A percentile compares a stretch with the other conserved stretches of the same genome.
Conservation (phyloP, 2,329 filamentous ascomycete species). For the Lachnellula hyalina region DNA sequence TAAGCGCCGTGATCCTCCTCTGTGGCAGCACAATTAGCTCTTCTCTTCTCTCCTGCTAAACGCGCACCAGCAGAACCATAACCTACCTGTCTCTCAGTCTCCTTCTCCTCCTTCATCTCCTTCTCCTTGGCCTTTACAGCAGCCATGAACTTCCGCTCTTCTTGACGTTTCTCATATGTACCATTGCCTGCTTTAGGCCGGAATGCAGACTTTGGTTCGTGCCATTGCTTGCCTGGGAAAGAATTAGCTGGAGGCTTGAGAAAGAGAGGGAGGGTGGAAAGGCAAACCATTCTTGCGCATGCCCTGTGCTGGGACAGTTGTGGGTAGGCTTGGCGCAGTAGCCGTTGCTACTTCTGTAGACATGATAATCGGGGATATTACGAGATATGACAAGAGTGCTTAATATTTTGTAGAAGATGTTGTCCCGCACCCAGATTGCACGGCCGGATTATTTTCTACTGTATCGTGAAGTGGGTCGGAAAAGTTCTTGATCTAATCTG, state of each 20-base stretch:
- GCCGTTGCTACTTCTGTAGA: constrained; percentile 19
- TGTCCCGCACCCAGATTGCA: too few relatives aligned
- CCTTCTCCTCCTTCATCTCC: constrained; percentile 94
- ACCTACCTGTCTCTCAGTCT: constrained; percentile 74
- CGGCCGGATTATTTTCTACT: too few relatives aligned
- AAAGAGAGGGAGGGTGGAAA: neutral
- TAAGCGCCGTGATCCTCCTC: constrained; percentile 73
- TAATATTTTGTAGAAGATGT: neutral
- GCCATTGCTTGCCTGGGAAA: constrained; percentile 86
- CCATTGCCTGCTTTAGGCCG: constrained; percentile 73
- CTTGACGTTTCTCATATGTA: constrained; percentile 72
- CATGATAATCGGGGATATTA: constrained; percentile 12
- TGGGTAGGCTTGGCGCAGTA: constrained; percentile 1
- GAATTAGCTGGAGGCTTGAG: constrained; percentile 8
- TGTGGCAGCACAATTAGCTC: constrained; percentile 34
- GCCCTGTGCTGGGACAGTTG: constrained; percentile 35
- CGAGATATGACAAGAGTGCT: neutral
- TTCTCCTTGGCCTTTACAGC: constrained; percentile 90
- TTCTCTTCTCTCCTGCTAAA: neutral
- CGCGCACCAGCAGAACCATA: neutral
- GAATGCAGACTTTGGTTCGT: constrained; percentile 75
- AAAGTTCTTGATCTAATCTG: neutral
- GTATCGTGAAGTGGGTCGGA: neutral
- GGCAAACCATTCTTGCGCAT: constrained; percentile 77
- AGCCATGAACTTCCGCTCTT: constrained; percentile 61